Percentiles rank a stretch among this genome's conserved stretches.
These are phyloP conservation scores for Ganoderma sinense DNA, from an alignment of 1,284 basidiomycete species.

Conservation along the genomic window DNA sequence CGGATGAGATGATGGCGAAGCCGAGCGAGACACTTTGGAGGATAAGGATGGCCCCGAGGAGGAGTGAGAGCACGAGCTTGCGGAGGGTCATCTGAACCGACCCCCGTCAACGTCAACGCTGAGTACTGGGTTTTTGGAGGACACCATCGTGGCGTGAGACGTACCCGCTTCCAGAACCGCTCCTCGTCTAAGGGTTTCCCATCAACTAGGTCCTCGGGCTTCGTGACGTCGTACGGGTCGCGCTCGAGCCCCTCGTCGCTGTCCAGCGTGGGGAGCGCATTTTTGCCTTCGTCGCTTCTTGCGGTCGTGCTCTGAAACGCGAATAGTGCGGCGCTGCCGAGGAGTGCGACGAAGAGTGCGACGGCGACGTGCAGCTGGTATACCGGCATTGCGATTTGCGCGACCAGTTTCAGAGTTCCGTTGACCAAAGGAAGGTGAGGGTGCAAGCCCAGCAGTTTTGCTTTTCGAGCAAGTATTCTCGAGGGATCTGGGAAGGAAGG, in stretches of 20 bases:
- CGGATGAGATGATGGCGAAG: constrained; percentile 53
- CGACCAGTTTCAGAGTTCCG: too few relatives aligned
- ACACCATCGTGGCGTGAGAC: too few relatives aligned
- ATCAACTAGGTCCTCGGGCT: constrained; percentile 73
- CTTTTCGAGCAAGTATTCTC: not conserved
- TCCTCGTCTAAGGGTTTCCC: constrained; percentile 79
- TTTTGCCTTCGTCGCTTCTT: constrained; percentile 55
- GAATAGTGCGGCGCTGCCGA: constrained; percentile 54
- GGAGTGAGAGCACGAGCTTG: constrained; percentile 57
- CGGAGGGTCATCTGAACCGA: constrained; percentile 13
- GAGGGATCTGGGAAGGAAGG: not conserved
- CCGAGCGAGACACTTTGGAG: constrained; percentile 63
- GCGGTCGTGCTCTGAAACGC: constrained; percentile 38
- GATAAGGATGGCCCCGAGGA: constrained; percentile 54
- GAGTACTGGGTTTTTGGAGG: too few relatives aligned
- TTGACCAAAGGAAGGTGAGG: not conserved
- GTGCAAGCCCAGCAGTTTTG: not conserved
- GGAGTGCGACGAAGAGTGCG: constrained; percentile 51
- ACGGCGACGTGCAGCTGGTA: constrained; percentile 66
- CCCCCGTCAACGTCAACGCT: too few relatives aligned
- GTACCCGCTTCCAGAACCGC: constrained; percentile 75
- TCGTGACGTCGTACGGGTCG: constrained; percentile 84
- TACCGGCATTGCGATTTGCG: constrained; percentile 56
- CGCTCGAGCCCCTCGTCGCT: constrained; percentile 43
- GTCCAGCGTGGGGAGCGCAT: constrained; percentile 59